Evolutionary conservation across 192 early-diverging fungal species (phyloP).

Genomic region (Anaeromyces robustus): DNA sequence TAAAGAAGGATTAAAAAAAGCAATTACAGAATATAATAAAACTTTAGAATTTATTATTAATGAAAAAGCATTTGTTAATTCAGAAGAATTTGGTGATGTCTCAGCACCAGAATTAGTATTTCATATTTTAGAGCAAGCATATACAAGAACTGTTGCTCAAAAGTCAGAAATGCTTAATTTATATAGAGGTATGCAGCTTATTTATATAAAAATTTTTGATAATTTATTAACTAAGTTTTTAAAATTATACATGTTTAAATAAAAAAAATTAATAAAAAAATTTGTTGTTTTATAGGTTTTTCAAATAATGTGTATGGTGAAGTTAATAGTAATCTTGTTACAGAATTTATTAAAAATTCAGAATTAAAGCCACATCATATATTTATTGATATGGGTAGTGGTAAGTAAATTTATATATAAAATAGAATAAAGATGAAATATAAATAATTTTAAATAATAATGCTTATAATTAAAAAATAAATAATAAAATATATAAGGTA

Average conservation of each 20-base stretch:
- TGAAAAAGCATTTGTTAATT: conserved; percentile 8
- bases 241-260: too few relatives aligned
- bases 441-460: too few relatives aligned
- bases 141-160: conserved; percentile 72
- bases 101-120: conserved; percentile 49
- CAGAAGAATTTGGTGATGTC: conserved; percentile 13
- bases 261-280: too few relatives aligned
- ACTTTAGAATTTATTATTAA: conserved; percentile 28
- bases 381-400: conserved; percentile 77
- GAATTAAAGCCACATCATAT: conserved; percentile 41
- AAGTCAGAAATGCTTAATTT: conserved; percentile 51
- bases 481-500: conserved; percentile 26
- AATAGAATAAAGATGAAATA: too few relatives aligned
- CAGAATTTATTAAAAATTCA: conserved; percentile 62
- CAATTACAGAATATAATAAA: conserved; percentile 56
- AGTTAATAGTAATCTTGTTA: conserved; percentile 65
- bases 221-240: too few relatives aligned
- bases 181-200: conserved; percentile 45
- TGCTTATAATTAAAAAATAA: too few relatives aligned
- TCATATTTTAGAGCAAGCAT: conserved; percentile 76
- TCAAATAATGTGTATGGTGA: conserved; percentile 97
- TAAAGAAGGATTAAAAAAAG: conserved; percentile 43
- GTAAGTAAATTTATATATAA: conserved; percentile 3
- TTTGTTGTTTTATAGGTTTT: conserved; percentile 51
- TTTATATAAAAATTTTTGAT: neutral